Evolutionary conservation across 495 filamentous ascomycete genomes (phyloP).

Genomic region (Tuber umbilicatum): DNA sequence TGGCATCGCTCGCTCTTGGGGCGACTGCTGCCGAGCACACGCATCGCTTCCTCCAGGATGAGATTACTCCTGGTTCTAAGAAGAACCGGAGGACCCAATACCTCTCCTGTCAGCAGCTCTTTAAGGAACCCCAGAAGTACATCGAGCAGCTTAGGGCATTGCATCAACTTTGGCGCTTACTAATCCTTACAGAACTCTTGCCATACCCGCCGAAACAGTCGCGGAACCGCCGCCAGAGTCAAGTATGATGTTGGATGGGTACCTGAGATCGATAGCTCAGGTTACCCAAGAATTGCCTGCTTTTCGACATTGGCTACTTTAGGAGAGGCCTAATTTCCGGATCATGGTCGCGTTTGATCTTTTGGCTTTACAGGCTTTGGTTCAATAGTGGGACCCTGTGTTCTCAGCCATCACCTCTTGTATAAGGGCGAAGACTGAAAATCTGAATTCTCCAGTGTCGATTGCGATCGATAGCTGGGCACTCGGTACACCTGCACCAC

Average conservation of each 20-base stretch:
- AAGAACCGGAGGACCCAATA: conserved; percentile 72
- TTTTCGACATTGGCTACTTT: conserved; percentile 51
- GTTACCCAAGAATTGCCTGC: conserved; percentile 62
- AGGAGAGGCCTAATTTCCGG: conserved; percentile 53
- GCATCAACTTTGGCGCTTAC: conserved; percentile 29
- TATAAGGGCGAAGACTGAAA: conserved; percentile 35
- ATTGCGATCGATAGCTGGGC: conserved; percentile 38
- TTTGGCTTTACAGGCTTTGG: conserved; percentile 33
- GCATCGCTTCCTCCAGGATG: conserved; percentile 83
- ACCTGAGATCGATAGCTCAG: conserved; percentile 78
- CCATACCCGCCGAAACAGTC: conserved; percentile 44
- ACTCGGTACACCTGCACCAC: conserved; percentile 22
- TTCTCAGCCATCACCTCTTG: conserved; percentile 41
- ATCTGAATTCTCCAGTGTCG: conserved; percentile 35
- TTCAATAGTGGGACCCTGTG: conserved; percentile 41
- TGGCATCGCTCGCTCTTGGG: conserved; percentile 74
- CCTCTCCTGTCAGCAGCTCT: conserved; percentile 86
- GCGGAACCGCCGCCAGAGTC: conserved; percentile 76
- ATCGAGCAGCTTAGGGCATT: conserved; percentile 35
- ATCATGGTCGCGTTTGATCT: conserved; percentile 36
- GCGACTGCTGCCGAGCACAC: conserved; percentile 71
- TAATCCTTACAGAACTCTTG: conserved; percentile 33
- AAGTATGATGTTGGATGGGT: conserved; percentile 85
- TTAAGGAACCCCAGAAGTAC: conserved; percentile 55
- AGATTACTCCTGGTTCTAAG: conserved; percentile 62